A percentile compares a stretch with the other conserved stretches of the same genome.
phyloP scores from a whole-genome alignment of 331 rosid genomes.

The Stylosanthes scabra region DNA sequence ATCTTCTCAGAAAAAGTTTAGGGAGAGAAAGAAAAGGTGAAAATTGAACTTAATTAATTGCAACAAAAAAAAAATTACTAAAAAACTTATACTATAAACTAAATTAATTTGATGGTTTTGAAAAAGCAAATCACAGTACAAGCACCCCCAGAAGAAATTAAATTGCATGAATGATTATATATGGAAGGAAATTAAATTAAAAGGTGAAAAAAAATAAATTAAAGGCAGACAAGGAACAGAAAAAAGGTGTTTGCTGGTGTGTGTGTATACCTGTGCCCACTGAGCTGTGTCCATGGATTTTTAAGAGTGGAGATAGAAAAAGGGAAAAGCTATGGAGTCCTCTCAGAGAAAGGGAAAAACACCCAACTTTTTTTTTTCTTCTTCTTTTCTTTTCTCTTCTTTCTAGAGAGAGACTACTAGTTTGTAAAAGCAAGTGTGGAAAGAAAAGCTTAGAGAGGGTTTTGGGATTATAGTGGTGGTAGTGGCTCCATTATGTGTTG shows the following conservation, averaged over 20 bases:
- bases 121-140: slow-evolving; percentile 37
- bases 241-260: slow-evolving; percentile 13
- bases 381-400: no score
- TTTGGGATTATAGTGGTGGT: slow-evolving; percentile 52
- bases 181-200: slow-evolving; percentile 39
- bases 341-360: slow-evolving; percentile 54
- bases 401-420: slow-evolving; percentile 45
- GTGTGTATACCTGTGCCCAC: slow-evolving; percentile 91
- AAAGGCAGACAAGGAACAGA: background rate
- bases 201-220: no score
- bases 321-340: slow-evolving; percentile 63
- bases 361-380: slow-evolving; percentile 49
- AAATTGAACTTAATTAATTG: slow-evolving; percentile 45
- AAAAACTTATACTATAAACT: no score
- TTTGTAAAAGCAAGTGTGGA: slow-evolving; percentile 59
- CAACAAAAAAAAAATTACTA: slow-evolving; percentile 38
- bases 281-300: slow-evolving; percentile 94
- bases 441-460: slow-evolving; percentile 50
- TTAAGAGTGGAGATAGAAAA: slow-evolving; percentile 40
- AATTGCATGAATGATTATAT: slow-evolving; percentile 50
- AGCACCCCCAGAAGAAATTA: background rate
- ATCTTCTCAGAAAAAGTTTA: no score
- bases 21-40: slow-evolving; percentile 11
- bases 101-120: slow-evolving; percentile 47
- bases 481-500: slow-evolving; percentile 64